phyloP scores from a whole-genome alignment of 2,329 filamentous ascomycete genomes.

The Botryotinia globosa region DNA sequence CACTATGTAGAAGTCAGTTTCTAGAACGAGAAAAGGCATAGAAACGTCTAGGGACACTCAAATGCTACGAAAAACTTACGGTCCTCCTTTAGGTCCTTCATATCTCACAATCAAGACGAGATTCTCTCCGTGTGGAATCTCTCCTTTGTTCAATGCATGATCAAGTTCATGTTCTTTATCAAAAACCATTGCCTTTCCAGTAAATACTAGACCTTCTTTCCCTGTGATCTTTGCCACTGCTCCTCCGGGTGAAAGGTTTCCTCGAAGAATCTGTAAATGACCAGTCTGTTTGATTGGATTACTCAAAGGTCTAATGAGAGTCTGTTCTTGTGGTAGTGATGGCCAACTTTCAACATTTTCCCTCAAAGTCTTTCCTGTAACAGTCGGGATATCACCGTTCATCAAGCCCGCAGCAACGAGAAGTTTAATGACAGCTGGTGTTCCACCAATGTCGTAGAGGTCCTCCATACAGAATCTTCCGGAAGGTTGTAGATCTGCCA shows the following conservation, averaged over 20 bases:
- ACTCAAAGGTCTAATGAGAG: conserved; percentile 74
- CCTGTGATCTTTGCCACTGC: conserved; percentile 96
- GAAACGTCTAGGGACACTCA: too few species aligned
- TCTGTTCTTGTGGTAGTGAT: conserved; percentile 72
- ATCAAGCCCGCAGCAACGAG: conserved; percentile 73
- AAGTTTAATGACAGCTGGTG: conserved; percentile 81
- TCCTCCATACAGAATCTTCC: conserved; percentile 88
- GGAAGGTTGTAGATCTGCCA: conserved; percentile 70
- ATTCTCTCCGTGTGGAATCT: conserved; percentile 71
- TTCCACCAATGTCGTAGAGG: conserved; percentile 80
- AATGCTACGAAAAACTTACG: conserved; percentile 38
- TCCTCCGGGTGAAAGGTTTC: conserved; percentile 84
- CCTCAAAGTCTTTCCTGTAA: conserved; percentile 80
- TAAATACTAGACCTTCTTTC: conserved; percentile 84
- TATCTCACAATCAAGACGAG: conserved; percentile 89
- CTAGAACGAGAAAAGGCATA: background rate
- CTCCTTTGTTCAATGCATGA: conserved; percentile 65
- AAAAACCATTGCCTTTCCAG: conserved; percentile 77
- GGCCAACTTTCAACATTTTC: conserved; percentile 79
- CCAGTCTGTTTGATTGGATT: conserved; percentile 78
- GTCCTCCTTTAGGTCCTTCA: conserved; percentile 88
- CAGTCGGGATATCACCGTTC: conserved; percentile 73
- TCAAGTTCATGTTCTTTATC: conserved; percentile 81
- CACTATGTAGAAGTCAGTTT: conserved; percentile 39
- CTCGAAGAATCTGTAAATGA: conserved; percentile 83